Base-by-base conservation (phyloP, 2,329 filamentous ascomycete species). In the Ophidiomyces ophidiicola region DNA sequence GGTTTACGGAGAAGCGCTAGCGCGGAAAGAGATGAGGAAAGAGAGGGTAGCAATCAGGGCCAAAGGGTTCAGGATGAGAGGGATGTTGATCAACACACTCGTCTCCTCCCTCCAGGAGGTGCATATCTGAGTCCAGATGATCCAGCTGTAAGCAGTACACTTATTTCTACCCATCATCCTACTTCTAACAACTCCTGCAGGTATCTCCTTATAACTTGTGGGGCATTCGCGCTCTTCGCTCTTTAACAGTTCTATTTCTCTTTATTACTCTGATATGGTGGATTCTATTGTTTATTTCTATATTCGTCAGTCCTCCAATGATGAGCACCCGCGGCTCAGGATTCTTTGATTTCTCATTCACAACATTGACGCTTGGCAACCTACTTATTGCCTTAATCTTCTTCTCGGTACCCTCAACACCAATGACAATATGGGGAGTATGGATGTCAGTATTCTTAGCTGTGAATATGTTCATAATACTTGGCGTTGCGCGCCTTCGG, bases 191-290 rank as follows among this genome's bases (percentile, higher is more conserved):
- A 26, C 11, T 42, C 6, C n/a, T 15, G 19, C 32, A 68, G 64
- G 78, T 83, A 17, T 83, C 85, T 2, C 90, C 90, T 0, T 94
- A 94, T 64, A 98, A 98, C 52, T 74, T 96, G 25, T 94, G 86
- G 80, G 84, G 77, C 43, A 82, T 98, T 35, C 80, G 90, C 12
- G 74, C 82, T 32, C 68, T 90, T 39, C 76, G 86, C 55, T 83
- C 78, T 54, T 59, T 90, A 44, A 88, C 85, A 4, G 68, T 93
- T 40, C 51, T 84, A 25, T 82, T 94, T 54, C 68, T 88, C 14
- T 59, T 76, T 36, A 56, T 87, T 50, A 82, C 78, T 41, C 85
- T 92, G 53, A 53, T 85, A n/a, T 96, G 88, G 88, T 96, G 90
- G 88, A 71, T 84, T 6, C 60, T 94, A 39, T 68, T 94, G 23